Evolutionary conservation across 163 green algal species (phyloP).

Genomic region (Chlorella variabilis): DNA sequence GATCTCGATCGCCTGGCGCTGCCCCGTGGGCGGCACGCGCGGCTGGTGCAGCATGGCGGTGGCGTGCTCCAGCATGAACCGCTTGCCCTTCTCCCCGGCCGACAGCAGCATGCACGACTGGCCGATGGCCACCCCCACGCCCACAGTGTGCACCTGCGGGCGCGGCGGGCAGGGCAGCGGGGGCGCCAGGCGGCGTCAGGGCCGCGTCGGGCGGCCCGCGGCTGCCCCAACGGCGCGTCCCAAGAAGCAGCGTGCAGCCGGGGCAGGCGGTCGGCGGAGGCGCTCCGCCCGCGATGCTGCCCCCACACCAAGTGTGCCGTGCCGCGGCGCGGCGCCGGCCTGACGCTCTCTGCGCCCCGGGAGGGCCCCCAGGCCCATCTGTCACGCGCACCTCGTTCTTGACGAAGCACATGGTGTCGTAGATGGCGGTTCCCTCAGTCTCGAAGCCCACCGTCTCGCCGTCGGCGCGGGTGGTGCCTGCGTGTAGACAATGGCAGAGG

Average conservation of each 20-base stretch:
- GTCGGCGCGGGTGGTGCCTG: slow-evolving; percentile 93
- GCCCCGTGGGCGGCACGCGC: slow-evolving; percentile 88
- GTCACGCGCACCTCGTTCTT: slow-evolving; percentile 93
- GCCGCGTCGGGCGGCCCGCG: background rate
- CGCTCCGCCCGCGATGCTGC: too few species aligned
- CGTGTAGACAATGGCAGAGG: background rate
- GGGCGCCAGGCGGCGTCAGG: background rate
- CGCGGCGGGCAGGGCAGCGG: background rate
- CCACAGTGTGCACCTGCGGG: slow-evolving; percentile 83
- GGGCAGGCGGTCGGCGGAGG: too few species aligned
- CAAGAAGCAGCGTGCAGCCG: too few species aligned
- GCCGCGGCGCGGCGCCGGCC: too few species aligned
- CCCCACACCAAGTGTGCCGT: too few species aligned
- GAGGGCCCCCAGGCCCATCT: too few species aligned
- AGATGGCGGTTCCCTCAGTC: slow-evolving; percentile 96
- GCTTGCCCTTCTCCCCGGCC: slow-evolving; percentile 83
- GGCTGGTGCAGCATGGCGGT: slow-evolving; percentile 98
- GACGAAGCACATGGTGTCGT: slow-evolving; percentile 96
- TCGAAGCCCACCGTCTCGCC: slow-evolving; percentile 98
- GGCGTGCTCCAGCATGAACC: slow-evolving; percentile 89
- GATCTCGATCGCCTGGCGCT: slow-evolving; percentile 95
- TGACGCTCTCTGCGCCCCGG: too few species aligned
- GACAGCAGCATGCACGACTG: slow-evolving; percentile 90
- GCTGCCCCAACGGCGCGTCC: too few species aligned
- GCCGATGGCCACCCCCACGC: slow-evolving; percentile 84